A percentile compares a stretch with the other conserved stretches of the same genome.
Evolutionary conservation across 2,329 filamentous ascomycete genomes (phyloP).

Genomic region (Blastomyces silverae): DNA sequence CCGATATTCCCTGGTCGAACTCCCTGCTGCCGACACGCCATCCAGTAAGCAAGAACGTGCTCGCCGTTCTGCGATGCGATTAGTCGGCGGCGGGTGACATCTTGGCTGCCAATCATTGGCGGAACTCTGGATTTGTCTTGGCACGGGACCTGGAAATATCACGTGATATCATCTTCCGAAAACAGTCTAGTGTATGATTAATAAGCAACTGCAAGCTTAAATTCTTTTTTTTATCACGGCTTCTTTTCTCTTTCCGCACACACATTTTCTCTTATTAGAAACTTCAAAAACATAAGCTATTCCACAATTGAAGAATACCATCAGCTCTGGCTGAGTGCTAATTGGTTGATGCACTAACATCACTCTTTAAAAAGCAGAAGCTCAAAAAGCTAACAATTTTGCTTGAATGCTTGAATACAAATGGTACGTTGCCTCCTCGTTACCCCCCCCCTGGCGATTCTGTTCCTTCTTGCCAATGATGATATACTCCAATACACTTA

Average conservation of each 20-base stretch:
- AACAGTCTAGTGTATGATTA: neutral
- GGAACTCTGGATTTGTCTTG: neutral
- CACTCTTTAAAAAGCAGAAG: neutral
- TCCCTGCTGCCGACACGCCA: neutral
- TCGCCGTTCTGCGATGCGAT: neutral
- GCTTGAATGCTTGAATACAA: conserved; percentile 3
- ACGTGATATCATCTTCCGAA: neutral
- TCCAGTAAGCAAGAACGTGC: neutral
- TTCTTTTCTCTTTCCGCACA: neutral
- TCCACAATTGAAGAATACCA: neutral
- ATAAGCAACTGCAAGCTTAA: neutral
- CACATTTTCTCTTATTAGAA: neutral
- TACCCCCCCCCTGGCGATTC: conserved; percentile 24
- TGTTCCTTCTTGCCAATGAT: conserved; percentile 49
- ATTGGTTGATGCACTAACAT: neutral
- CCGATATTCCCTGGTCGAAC: neutral
- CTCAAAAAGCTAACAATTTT: neutral
- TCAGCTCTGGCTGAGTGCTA: neutral
- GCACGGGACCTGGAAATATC: neutral
- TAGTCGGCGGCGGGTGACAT: neutral
- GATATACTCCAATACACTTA: conserved; percentile 53
- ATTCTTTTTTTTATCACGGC: neutral
- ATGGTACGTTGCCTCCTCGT: conserved; percentile 18
- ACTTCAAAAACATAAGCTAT: neutral
- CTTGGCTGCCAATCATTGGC: neutral